phyloP scores from a whole-genome alignment of 148 eudicot genomes.

The Rhododendron simsii region DNA sequence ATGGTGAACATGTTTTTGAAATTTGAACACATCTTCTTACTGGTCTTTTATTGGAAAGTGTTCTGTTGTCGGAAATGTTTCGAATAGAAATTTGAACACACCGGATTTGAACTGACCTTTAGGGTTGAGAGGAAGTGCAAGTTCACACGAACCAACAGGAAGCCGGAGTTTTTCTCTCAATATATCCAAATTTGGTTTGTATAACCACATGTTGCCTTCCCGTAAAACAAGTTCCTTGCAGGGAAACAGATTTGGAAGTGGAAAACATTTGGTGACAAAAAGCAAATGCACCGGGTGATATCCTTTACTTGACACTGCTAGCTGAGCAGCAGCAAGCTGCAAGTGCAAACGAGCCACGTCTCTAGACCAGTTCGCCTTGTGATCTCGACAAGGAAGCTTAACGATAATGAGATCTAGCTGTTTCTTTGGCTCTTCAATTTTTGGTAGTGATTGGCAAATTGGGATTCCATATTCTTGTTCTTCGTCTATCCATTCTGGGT shows the following conservation, averaged over 20 bases:
- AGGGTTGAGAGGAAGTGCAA: slow-evolving; percentile 59
- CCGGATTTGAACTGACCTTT: slow-evolving; percentile 28
- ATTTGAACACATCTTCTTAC: neutral
- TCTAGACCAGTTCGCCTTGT: slow-evolving; percentile 59
- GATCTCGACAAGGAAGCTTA: slow-evolving; percentile 59
- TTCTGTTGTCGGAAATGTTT: neutral
- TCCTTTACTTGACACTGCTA: slow-evolving; percentile 55
- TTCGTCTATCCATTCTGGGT: slow-evolving; percentile 91
- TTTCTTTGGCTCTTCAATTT: slow-evolving; percentile 39
- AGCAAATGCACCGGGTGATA: slow-evolving; percentile 47
- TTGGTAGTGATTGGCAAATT: slow-evolving; percentile 56
- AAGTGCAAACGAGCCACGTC: slow-evolving; percentile 73
- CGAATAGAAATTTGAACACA: neutral
- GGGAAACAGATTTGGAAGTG: slow-evolving; percentile 61
- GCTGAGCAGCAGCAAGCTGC: slow-evolving; percentile 61
- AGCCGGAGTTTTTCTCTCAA: slow-evolving; percentile 58
- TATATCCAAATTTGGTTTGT: slow-evolving; percentile 48
- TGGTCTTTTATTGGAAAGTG: neutral
- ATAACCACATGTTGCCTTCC: slow-evolving; percentile 61
- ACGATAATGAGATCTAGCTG: slow-evolving; percentile 54
- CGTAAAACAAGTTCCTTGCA: slow-evolving; percentile 65
- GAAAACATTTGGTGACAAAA: slow-evolving; percentile 58
- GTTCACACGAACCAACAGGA: slow-evolving; percentile 91
- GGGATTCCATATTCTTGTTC: slow-evolving; percentile 69
- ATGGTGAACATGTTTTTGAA: neutral